phyloP scores from a whole-genome alignment of 805 yeast genomes.

The Suhomyces tanzawaensis region DNA sequence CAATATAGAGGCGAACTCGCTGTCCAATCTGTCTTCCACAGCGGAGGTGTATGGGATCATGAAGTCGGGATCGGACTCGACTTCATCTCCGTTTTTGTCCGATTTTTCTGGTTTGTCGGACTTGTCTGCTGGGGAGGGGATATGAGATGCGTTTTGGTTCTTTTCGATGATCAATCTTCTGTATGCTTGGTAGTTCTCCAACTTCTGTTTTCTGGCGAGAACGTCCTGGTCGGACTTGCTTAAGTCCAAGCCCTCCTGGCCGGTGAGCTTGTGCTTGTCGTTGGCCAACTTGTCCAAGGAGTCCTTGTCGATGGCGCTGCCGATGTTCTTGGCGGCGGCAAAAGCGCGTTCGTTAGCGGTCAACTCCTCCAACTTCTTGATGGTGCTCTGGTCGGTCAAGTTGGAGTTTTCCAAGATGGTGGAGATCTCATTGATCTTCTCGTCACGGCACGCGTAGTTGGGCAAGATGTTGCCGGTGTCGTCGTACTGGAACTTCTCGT shows the following conservation, averaged over 20 bases:
- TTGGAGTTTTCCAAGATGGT: constrained; percentile 37
- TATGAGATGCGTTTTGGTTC: neutral
- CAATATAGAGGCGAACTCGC: constrained; percentile 53
- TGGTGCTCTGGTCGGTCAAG: constrained; percentile 44
- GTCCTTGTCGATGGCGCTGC: constrained; percentile 33
- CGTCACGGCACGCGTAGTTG: constrained; percentile 49
- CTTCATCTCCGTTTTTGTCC: neutral
- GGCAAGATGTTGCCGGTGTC: constrained; percentile 61
- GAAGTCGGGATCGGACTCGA: constrained; percentile 23
- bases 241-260: constrained; percentile 43
- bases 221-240: constrained; percentile 47
- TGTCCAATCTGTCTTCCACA: constrained; percentile 60
- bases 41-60: constrained; percentile 69
- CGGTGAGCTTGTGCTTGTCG: constrained; percentile 41
- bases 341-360: constrained; percentile 59
- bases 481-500: constrained; percentile 54
- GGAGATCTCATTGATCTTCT: constrained; percentile 38
- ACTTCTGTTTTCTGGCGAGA: constrained; percentile 45
- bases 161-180: constrained; percentile 55
- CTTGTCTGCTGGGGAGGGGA: neutral
- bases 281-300: constrained; percentile 30
- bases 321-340: constrained; percentile 52
- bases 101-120: neutral
- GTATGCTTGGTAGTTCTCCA: constrained; percentile 57
- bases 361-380: constrained; percentile 52